Percentiles rank a stretch among this genome's conserved stretches.
Conservation (phyloP, 345 rosid genomes). For the Ceriops tagal region DNA sequence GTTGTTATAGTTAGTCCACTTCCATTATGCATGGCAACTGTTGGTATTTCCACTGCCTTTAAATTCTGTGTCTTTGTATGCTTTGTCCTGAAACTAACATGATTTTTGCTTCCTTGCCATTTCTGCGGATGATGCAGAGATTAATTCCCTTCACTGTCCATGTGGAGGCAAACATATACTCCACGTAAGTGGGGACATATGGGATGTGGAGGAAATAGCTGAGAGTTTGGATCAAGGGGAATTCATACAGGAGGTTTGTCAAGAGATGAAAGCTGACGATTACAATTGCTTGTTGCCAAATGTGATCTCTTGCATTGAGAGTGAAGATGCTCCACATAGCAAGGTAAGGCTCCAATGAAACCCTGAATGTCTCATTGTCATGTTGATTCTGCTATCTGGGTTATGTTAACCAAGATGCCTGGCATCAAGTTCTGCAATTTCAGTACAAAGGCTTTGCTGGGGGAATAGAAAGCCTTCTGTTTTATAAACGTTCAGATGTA, state of each 20-base stretch:
- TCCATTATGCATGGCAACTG: no score
- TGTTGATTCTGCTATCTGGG: background rate
- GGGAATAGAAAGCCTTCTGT: no score
- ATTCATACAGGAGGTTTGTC: no score
- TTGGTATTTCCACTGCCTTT: no score
- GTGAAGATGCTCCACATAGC: background rate
- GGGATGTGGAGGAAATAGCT: background rate
- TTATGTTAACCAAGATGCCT: no score
- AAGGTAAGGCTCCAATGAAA: background rate
- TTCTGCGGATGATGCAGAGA: background rate
- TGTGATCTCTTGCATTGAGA: background rate
- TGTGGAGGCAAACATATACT: slow-evolving; percentile 4
- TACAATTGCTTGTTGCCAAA: background rate
- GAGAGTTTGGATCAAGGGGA: background rate
- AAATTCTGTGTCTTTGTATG: background rate
- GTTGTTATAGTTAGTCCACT: no score
- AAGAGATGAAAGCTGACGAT: background rate
- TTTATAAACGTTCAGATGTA: no score
- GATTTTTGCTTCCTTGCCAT: background rate
- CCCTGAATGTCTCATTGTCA: background rate
- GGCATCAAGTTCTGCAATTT: no score
- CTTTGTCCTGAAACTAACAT: background rate
- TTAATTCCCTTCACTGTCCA: slow-evolving; percentile 2
- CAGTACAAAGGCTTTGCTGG: no score
- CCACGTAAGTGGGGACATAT: background rate